Evolutionary conservation across 73 alveolate genomes (phyloP).

Genomic region (Tetrahymena elliotti): DNA sequence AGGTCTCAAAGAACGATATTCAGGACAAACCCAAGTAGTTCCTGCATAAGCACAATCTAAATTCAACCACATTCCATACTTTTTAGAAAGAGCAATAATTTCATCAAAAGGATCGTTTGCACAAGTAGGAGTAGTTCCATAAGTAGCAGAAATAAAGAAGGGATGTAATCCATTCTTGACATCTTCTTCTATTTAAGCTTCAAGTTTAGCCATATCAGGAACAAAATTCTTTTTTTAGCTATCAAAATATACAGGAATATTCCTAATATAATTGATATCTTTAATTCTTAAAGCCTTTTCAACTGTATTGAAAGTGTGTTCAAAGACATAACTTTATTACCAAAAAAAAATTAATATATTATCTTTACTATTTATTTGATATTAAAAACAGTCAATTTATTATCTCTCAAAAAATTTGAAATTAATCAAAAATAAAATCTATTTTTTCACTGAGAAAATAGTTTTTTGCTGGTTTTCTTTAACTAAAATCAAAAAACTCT

Average conservation of each 20-base stretch:
- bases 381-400: too few relatives aligned
- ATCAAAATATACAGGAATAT: constrained; percentile 11
- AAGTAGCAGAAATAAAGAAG: constrained; percentile 6
- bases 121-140: constrained; percentile 41
- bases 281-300: constrained; percentile 19
- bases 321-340: background rate
- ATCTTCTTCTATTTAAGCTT: constrained; percentile 10
- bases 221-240: background rate
- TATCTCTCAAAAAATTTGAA: too few relatives aligned
- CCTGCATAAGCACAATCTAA: constrained; percentile 45
- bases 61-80: constrained; percentile 33
- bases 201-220: constrained; percentile 7
- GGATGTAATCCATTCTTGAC: constrained; percentile 30
- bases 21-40: constrained; percentile 28
- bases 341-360: background rate
- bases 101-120: constrained; percentile 25
- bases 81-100: constrained; percentile 8
- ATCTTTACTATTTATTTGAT: background rate
- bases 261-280: constrained; percentile 17
- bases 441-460: too few relatives aligned
- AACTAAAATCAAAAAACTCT: too few relatives aligned
- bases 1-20: constrained; percentile 21
- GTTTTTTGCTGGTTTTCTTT: too few relatives aligned
- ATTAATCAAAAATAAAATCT: too few relatives aligned
- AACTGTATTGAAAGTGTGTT: constrained; percentile 15